Evolutionary conservation across 1,139 yeast genomes (phyloP).

Genomic region (Kazachstania sp.): DNA sequence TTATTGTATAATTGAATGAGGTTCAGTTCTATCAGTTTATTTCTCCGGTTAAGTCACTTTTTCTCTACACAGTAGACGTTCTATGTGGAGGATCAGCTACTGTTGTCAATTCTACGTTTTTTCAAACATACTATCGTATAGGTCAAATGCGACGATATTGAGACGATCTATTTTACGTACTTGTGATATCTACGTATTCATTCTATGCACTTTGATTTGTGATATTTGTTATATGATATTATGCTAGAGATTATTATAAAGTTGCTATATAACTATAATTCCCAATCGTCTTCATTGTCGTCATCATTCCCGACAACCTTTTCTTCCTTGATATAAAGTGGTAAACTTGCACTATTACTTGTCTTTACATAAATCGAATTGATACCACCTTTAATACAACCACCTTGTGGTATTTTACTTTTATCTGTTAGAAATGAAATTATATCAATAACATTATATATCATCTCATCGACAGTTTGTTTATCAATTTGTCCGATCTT

Average conservation of each 20-base stretch:
- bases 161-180: too few species aligned
- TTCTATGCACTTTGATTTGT: too few species aligned
- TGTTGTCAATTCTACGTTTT: too few species aligned
- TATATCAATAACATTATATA: conserved; percentile 49
- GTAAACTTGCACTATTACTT: conserved; percentile 54
- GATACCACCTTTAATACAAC: conserved; percentile 41
- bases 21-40: too few species aligned
- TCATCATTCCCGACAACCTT: conserved; percentile 1
- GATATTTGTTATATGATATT: not conserved
- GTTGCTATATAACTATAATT: not conserved
- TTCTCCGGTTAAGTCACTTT: too few species aligned
- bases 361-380: conserved; percentile 53
- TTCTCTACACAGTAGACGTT: too few species aligned
- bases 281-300: conserved; percentile 5
- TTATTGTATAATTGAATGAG: too few species aligned
- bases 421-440: conserved; percentile 43
- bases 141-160: too few species aligned
- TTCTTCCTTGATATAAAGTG: conserved; percentile 24
- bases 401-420: conserved; percentile 50
- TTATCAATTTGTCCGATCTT: conserved; percentile 48
- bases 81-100: too few species aligned
- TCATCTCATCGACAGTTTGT: conserved; percentile 35
- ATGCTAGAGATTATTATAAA: not conserved
- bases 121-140: too few species aligned
- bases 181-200: too few species aligned